These are phyloP conservation scores for Populus pruinosa DNA, from an alignment of 345 rosid genomes.

Conservation along the genomic window DNA sequence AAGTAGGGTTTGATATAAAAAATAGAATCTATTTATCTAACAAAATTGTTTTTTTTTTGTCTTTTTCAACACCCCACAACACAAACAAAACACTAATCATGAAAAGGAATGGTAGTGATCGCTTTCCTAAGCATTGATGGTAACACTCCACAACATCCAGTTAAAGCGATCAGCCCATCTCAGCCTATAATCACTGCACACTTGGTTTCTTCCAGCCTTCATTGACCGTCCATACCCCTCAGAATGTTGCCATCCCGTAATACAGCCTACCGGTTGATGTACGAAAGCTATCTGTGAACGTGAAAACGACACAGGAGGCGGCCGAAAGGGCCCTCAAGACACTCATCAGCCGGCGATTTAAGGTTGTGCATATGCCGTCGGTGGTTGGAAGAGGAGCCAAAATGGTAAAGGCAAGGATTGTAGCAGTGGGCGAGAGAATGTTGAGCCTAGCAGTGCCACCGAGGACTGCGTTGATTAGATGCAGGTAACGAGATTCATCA, in stretches of 20 bases:
- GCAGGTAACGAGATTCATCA: constrained; percentile 35
- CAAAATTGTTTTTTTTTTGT: too few species aligned
- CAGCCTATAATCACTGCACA: constrained; percentile 36
- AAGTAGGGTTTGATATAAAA: too few species aligned
- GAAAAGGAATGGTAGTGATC: constrained; percentile 36
- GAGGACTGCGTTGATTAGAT: constrained; percentile 40
- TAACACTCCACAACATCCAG: constrained; percentile 39
- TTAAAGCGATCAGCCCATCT: constrained; percentile 44
- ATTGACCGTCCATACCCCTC: constrained; percentile 46
- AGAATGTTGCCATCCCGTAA: constrained; percentile 44
- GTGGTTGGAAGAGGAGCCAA: constrained; percentile 50
- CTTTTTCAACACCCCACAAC: neutral
- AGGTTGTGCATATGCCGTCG: constrained; percentile 36
- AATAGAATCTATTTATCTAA: too few species aligned
- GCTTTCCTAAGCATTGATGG: constrained; percentile 40
- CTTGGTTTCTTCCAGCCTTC: constrained; percentile 41
- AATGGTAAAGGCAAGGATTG: constrained; percentile 49
- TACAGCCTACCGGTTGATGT: constrained; percentile 37
- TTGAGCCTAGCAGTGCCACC: constrained; percentile 52
- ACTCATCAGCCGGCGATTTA: constrained; percentile 42
- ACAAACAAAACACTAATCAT: constrained; percentile 35
- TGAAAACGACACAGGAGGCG: constrained; percentile 40
- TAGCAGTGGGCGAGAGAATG: constrained; percentile 49
- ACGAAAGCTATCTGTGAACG: constrained; percentile 45
- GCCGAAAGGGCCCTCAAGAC: constrained; percentile 27